Base-by-base conservation (phyloP, 2,329 filamentous ascomycete species). In the Sporothrix brasiliensis region DNA sequence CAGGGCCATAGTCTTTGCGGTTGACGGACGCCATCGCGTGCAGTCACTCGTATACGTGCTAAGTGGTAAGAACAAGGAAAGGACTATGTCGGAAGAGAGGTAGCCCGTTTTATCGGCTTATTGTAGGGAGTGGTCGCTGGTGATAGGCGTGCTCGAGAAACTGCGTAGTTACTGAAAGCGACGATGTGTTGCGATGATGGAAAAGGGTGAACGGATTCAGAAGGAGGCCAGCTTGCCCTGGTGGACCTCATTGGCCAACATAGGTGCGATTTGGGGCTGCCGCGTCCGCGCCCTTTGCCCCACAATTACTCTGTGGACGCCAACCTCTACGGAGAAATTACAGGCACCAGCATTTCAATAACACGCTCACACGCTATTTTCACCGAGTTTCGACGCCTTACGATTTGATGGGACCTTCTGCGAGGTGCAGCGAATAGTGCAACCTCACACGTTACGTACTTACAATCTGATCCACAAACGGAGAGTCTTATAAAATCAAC, bases 1-100 rank as follows among this genome's bases (percentile, higher is more conserved):
- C 86, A 77, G 87, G 83, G 77, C 89, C 88, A 77, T 89, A 86
- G 78, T 87, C 85, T 76, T 80, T 81, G 73, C 80, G 79, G 76
- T 78, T 82, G 69, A 82, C 79, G 44, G 84, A 79, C 68, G 84
- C 81, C 84, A 86, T 87, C 19, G 14, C 50, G 30, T 16, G 41
- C 60, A 50, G 54, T 66, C 41, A 10, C 52, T 27, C 53, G 21
- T 19, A 5, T 21, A 13, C 5, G 16, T 30, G 24, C 24, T 27
- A 10, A 1, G 21, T 6, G n/a, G 41, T 2, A 6, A 10, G 1
- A 30, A 68, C 14, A 24, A 10, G 14, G 0, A n/a, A 2, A 34
- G 34, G 6, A 34, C 34, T 34, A 34, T 7, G n/a, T 24, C 21
- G 61, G n/a, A 16, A n/a, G 6, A n/a, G 6, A 27, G 24, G 24